These are phyloP conservation scores for Cordyceps cateniannulata DNA, from an alignment of 2,329 filamentous ascomycete genomes.

Conservation along the genomic window DNA sequence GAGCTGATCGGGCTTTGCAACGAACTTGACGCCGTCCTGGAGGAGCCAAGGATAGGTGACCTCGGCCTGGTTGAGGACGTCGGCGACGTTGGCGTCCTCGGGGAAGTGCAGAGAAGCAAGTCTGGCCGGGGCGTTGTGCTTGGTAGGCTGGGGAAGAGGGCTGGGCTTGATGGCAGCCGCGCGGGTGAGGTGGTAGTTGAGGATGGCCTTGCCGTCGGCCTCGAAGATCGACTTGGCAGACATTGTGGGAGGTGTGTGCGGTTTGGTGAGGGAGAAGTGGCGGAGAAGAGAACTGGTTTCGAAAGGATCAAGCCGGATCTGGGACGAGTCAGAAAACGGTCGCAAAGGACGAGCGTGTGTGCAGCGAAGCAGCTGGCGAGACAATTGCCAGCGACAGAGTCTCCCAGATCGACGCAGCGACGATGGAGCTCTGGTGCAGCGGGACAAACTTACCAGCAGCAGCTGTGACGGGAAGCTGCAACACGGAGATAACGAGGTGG, in stretches of 20 bases:
- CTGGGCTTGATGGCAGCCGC: conserved; percentile 97
- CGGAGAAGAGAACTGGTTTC: neutral
- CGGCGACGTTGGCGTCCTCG: conserved; percentile 74
- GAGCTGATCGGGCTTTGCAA: conserved; percentile 98
- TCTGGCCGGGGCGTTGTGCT: conserved; percentile 88
- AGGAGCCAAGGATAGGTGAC: conserved; percentile 95
- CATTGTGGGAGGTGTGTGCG: conserved; percentile 29
- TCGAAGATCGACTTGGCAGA: conserved; percentile 89
- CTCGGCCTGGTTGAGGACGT: conserved; percentile 91
- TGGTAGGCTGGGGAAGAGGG: conserved; percentile 74
- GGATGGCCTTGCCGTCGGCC: conserved; percentile 99
- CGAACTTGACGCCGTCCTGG: conserved; percentile 76
- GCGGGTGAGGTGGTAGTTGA: conserved; percentile 99
- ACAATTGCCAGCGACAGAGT: neutral
- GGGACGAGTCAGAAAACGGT: conserved; percentile 9
- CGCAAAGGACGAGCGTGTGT: neutral
- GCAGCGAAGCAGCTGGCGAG: neutral
- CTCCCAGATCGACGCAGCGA: neutral
- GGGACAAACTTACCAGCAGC: neutral
- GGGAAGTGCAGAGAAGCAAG: conserved; percentile 91
- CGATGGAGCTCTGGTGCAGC: neutral
- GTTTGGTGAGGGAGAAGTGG: conserved; percentile 15
- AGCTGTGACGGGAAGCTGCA: neutral
- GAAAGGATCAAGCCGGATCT: neutral
- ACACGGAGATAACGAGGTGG: neutral